Evolutionary conservation across 2,329 filamentous ascomycete species (phyloP), one percentile per base, ranked within the genome.

Genomic region (Zasmidium citrigriseum): DNA sequence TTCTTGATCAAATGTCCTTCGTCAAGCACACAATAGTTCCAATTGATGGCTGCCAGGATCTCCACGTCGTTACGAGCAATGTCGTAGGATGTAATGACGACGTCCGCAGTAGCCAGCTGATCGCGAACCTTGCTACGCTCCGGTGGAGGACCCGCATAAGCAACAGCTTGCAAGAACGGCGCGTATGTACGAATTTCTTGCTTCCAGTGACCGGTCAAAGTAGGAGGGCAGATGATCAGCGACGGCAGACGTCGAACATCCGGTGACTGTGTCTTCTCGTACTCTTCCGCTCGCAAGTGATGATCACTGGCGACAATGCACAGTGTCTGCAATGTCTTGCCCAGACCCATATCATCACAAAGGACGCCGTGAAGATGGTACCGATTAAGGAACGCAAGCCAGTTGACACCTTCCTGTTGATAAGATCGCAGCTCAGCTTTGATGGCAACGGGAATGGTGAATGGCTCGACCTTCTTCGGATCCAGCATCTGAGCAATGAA

Each of bases 1-100:
- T 99, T 99, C 81, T 99, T 99, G 82, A 99, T 99, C 63, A 99
- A 78, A 78, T 99, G 95, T 1, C 96, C 95, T 78, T 99, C 95
- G 70, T 99, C 95, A 7, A 99, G 85, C 3, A 99, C 93, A 57
- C 95, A 90, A 72, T 99, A 99, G 73, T 99, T 99, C 92, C 93
- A 99, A 66, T 85, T 95, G 70, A 95, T 86, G 55, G 90, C 86
- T 47, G 86, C 85, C 29, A 99, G 83, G 3, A 93, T 75, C 9
- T 97, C 92, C n/a, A 88, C 86, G 70, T 99, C 95, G 65, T 99
- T 99, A 53, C 96, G 88, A 72, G 93, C 97, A 51, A 99, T 95
- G 73, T 99, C 96, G 70, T 99, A 99, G 0, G 93, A 98, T 0
- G 96, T 99, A 62, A 99, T 91, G 50, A 99, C 92, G 58, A 99